Evolutionary conservation across 768 basidiomycete genomes (phyloP), one percentile per base, ranked within the genome.

Genomic region (Kwoniella mangroviensis): DNA sequence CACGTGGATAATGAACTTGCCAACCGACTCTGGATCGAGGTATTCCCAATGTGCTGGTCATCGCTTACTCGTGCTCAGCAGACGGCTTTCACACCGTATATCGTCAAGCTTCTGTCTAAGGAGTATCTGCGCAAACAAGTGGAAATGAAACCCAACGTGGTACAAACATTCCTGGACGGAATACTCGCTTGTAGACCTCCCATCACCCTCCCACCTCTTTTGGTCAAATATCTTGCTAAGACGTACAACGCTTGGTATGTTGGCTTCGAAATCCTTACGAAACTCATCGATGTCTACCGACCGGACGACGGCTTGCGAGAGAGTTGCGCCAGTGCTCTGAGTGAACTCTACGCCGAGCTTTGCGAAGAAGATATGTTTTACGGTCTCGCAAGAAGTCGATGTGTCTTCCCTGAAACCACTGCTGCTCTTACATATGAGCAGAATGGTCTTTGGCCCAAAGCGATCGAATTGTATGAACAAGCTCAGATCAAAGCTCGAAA

Each of bases 291-390:
- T 45, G 85, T 88, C 60, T 86, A 90, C 34, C 89, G 90, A 59
- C 92, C 94, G 54, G 93, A 97, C 70, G 86, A 88, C 40, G 86
- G 87, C 41, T 85, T 94, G 17, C 89, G 90, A 15, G 94, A 98
- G 61, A 90, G 89, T 55, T 89, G 93, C 55, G 89, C 89, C 67
- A 95, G 97, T 81, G 92, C 97, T 1, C 86, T 99, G 40, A 91
- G 93, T 17, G 97, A 98, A 79, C 86, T 98, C 6, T 99, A 98
- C 75, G 93, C 96, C 0, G 97, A 99, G 79, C 84, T 99, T 54
- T 90, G 89, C 2, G 97, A 99, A 84, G 96, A 98, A 71, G 97
- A 99, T 81, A 88, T 97, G 84, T 97, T 98, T 82, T 95, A 99
- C 79, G 97, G 97, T 0, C 85, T 97, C 19, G 98, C 96, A 92